Evolutionary conservation across 331 rosid genomes (phyloP), one percentile per base, ranked within the genome.

Genomic region (Acacia pycnantha): DNA sequence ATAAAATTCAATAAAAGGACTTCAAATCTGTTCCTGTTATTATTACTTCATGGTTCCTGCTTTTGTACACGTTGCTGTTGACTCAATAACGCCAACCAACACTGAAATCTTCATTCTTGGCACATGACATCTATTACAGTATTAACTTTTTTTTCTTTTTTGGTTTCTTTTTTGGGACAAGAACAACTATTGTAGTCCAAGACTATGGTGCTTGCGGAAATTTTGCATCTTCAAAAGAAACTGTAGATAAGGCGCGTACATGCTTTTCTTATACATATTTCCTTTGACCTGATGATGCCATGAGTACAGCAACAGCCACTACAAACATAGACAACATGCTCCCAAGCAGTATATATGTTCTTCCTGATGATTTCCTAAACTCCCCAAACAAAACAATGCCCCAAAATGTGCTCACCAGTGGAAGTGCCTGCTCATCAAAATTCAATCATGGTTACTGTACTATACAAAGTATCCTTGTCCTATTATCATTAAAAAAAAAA

Each of bases 351-450:
- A 10, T 19, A 19, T 93, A 91, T 5, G 97, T 95, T 89, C 86
- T 88, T 74, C 84, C 68, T 11, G 98, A 95, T 8, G 98, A 95
- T 90, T 66, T 91, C 31, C 94, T 77, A 82, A 91, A 93, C 70
- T 95, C 98, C 48, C 98, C 98, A 82, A 95, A 93, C 75, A 95
- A 65, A 91, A 89, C 29, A 3, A 95, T 83, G 8, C 95, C 98
- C 98, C 98, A 93, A 31, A 95, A 95, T 6, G 98, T 95, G 92
- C 96, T 88, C 88, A 93, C 98, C 1, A 93, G 94, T 41, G 98
- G 98, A 89, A 95, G 91, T 69, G 98, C 97, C 98, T 91, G 93
- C 56, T 74, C 81, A 73, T n/a, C 59, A 74, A 82, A 14, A 75
- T 61, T 50, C 72, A 84, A 68, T 64, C 21, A 64, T 64, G 70